Conservation (phyloP, 306 rosid genomes). For the Mimosa pudica region DNA sequence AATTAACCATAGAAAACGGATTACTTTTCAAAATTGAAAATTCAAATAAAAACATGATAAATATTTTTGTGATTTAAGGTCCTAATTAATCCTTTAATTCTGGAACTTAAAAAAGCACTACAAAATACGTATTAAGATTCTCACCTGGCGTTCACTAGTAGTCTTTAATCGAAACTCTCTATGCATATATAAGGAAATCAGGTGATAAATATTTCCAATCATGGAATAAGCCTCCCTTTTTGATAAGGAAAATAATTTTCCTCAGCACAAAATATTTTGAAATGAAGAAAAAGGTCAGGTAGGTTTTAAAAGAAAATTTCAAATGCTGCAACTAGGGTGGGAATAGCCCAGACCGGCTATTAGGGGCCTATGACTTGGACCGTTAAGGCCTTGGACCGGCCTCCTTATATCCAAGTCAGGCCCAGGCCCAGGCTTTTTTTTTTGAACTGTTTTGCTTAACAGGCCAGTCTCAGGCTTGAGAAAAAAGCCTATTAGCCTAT, state of each 20-base stretch:
- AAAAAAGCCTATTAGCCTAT: too few species aligned
- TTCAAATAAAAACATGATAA: not conserved
- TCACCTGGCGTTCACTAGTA: not conserved
- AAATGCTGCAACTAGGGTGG: not conserved
- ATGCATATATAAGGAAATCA: constrained; percentile 22
- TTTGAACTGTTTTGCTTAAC: too few species aligned
- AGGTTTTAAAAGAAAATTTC: too few species aligned
- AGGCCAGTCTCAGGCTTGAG: too few species aligned
- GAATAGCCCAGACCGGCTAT: too few species aligned
- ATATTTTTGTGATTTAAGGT: not conserved
- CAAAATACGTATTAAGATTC: not conserved
- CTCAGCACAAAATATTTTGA: too few species aligned
- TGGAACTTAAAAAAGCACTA: not conserved
- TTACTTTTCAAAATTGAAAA: not conserved
- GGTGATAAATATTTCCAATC: constrained; percentile 42
- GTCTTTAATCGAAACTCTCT: not conserved
- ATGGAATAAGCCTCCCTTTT: not conserved
- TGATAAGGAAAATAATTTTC: not conserved
- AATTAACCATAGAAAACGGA: not conserved
- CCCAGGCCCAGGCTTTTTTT: too few species aligned
- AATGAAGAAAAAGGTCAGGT: not conserved
- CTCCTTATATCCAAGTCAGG: too few species aligned
- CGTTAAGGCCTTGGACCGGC: too few species aligned
- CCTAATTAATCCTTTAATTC: too few species aligned
- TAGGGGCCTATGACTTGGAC: too few species aligned